These are phyloP conservation scores for Quercus phellos DNA, from an alignment of 331 rosid genomes.

Conservation along the genomic window DNA sequence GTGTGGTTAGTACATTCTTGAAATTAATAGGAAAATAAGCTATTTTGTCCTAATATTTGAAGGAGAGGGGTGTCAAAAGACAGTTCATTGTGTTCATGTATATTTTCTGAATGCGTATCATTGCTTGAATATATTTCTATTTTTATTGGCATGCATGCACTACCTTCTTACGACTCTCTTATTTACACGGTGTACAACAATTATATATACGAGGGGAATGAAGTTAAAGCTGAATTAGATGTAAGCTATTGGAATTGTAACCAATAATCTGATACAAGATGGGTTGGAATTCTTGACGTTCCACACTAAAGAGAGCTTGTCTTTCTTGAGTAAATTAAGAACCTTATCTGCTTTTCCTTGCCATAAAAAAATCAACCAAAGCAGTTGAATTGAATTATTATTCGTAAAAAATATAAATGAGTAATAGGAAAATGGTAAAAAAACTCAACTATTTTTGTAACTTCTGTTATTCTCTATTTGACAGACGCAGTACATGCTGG, in stretches of 20 bases:
- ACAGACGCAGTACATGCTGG: constrained; percentile 91
- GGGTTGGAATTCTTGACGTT: neutral
- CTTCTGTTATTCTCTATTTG: neutral
- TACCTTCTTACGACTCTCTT: too few relatives aligned
- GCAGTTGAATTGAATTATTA: neutral
- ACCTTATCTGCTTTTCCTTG: neutral
- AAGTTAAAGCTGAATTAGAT: neutral
- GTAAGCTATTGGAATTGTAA: neutral
- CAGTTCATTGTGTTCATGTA: too few relatives aligned
- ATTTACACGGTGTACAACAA: too few relatives aligned
- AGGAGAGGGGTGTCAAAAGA: too few relatives aligned
- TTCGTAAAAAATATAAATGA: neutral
- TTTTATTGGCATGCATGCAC: too few relatives aligned
- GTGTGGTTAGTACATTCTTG: too few relatives aligned
- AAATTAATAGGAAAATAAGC: too few relatives aligned
- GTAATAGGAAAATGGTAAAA: neutral
- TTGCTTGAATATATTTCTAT: too few relatives aligned
- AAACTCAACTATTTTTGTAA: neutral
- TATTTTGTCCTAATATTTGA: too few relatives aligned
- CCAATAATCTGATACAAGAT: neutral
- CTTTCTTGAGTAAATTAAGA: neutral
- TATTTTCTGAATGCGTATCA: too few relatives aligned
- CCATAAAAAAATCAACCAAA: neutral
- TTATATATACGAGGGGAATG: too few relatives aligned
- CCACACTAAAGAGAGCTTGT: neutral